A percentile compares a stretch with the other conserved stretches of the same genome.
Conservation (phyloP, 2,329 filamentous ascomycete species). For the Penicillium sp. region DNA sequence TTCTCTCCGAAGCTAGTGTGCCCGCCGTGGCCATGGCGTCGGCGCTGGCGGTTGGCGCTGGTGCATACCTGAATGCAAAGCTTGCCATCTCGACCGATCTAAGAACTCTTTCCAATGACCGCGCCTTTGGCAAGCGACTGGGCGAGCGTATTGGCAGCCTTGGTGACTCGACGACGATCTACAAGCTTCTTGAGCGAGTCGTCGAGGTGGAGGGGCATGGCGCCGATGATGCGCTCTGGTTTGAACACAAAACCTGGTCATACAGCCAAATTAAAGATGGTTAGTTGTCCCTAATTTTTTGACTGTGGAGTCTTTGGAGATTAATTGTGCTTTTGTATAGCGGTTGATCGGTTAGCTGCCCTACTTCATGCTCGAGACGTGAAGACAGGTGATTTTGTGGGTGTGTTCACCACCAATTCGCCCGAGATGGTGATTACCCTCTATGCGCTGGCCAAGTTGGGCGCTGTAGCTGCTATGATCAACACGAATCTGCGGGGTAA, state of each 20-base stretch:
- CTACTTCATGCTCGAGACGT: conserved; percentile 43
- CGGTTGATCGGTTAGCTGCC: conserved; percentile 48
- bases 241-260: conserved; percentile 52
- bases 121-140: conserved; percentile 37
- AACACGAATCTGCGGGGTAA: conserved; percentile 52
- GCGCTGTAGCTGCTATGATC: conserved; percentile 48
- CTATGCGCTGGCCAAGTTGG: conserved; percentile 50
- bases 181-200: conserved; percentile 45
- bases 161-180: conserved; percentile 44
- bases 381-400: conserved; percentile 45
- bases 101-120: conserved; percentile 35
- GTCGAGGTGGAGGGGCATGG: conserved; percentile 43
- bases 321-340: conserved; percentile 25
- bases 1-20: conserved; percentile 29
- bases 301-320: background rate
- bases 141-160: conserved; percentile 38
- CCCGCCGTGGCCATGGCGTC: conserved; percentile 37
- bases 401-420: conserved; percentile 52
- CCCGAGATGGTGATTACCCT: conserved; percentile 51
- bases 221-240: conserved; percentile 49
- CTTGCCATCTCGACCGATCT: conserved; percentile 45
- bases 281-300: conserved; percentile 24
- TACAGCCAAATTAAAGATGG: conserved; percentile 48
- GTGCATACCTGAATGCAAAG: conserved; percentile 49
- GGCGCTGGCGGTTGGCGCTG: conserved; percentile 37